These are phyloP conservation scores for Dendrocalamus sinicus DNA, from an alignment of 176 grass and related monocot species.

Conservation along the genomic window DNA sequence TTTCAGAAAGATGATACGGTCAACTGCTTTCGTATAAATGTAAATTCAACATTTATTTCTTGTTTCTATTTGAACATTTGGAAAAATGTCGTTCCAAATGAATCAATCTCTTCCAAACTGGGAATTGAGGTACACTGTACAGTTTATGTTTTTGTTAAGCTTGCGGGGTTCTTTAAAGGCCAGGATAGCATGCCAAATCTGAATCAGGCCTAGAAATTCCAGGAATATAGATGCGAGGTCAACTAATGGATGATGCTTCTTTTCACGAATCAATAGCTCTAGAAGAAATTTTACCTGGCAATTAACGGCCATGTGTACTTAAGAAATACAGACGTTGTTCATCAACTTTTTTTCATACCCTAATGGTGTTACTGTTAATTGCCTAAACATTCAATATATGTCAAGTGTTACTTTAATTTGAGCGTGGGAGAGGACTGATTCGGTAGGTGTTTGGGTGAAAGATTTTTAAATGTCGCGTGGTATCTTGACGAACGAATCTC, in stretches of 20 bases:
- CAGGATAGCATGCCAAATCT: conserved; percentile 12
- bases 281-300: not conserved
- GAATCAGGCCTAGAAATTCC: not conserved
- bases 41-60: conserved; percentile 53
- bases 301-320: not conserved
- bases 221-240: conserved; percentile 8
- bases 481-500: not conserved
- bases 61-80: conserved; percentile 62
- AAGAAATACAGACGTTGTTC: not conserved
- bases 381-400: not conserved
- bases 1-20: conserved; percentile 47
- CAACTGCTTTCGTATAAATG: conserved; percentile 50
- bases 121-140: conserved; percentile 41
- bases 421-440: not conserved
- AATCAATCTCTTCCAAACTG: conserved; percentile 35
- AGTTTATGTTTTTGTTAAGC: conserved; percentile 57
- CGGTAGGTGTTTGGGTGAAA: not conserved
- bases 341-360: not conserved
- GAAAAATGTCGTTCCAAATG: conserved; percentile 57
- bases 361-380: not conserved
- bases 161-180: conserved; percentile 29
- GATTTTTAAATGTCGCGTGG: not conserved
- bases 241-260: not conserved
- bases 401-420: not conserved
- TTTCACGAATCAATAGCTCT: not conserved